Evolutionary conservation across 1,284 basidiomycete species (phyloP).

Genomic region (Moniliella sp.): DNA sequence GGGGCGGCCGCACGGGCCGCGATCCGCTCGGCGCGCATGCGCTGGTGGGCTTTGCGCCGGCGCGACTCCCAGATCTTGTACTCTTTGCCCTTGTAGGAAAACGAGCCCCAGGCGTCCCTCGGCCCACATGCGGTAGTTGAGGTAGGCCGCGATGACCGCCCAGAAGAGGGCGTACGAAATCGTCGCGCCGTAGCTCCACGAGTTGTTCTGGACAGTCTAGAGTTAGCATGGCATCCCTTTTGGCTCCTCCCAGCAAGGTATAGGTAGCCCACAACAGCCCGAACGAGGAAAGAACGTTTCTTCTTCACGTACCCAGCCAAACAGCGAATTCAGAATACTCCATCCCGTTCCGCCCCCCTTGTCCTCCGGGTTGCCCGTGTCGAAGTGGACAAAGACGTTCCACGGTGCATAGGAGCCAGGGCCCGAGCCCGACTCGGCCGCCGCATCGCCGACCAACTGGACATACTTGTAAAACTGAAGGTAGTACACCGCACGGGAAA

Average conservation of each 20-base stretch:
- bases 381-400: slow-evolving; percentile 49
- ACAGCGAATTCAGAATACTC: slow-evolving; percentile 22
- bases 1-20: no score
- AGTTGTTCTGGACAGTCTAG: no score
- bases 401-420: slow-evolving; percentile 21
- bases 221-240: no score
- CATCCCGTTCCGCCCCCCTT: slow-evolving; percentile 28
- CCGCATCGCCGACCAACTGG: slow-evolving; percentile 16
- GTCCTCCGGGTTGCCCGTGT: slow-evolving; percentile 55
- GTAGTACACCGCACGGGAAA: slow-evolving; percentile 17
- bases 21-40: no score
- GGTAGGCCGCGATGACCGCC: slow-evolving; percentile 12
- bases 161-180: slow-evolving; percentile 25
- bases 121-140: slow-evolving; percentile 11
- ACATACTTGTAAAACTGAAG: slow-evolving; percentile 25
- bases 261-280: no score
- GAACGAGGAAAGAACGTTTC: no score
- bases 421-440: slow-evolving; percentile 19
- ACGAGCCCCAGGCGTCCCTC: slow-evolving; percentile 8
- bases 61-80: no score
- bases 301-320: slow-evolving; percentile 31
- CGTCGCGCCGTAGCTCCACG: slow-evolving; percentile 13
- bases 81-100: no score
- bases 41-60: no score
- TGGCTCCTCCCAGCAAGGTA: no score